phyloP scores from a whole-genome alignment of 805 yeast species.

The Priceomyces fermenticarens region DNA sequence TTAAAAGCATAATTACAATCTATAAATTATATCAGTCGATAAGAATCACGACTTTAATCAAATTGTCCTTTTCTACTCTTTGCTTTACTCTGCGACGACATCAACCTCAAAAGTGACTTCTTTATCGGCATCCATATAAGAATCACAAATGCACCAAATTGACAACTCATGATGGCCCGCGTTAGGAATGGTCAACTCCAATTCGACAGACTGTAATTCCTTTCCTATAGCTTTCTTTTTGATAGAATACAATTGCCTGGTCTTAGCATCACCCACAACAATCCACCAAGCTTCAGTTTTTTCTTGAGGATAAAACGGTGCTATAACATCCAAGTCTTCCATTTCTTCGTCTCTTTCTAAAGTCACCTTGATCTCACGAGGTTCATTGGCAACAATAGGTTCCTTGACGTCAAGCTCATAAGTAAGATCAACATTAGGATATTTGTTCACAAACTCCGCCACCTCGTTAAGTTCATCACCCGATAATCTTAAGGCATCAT shows the following conservation, averaged over 20 bases:
- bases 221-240: constrained; percentile 57
- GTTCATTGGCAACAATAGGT: constrained; percentile 46
- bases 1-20: too few relatives aligned
- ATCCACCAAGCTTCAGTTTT: constrained; percentile 86
- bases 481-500: constrained; percentile 53
- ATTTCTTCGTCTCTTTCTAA: constrained; percentile 76
- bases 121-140: constrained; percentile 90
- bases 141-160: constrained; percentile 87
- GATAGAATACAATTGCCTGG: constrained; percentile 67
- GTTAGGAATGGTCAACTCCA: constrained; percentile 57
- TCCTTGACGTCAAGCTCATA: constrained; percentile 46
- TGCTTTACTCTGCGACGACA: constrained; percentile 27
- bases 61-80: too few relatives aligned
- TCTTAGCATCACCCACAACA: constrained; percentile 65
- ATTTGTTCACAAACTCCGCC: constrained; percentile 85
- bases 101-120: constrained; percentile 59
- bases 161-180: constrained; percentile 62
- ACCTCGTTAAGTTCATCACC: constrained; percentile 56
- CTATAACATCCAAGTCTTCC: constrained; percentile 54
- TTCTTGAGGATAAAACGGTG: constrained; percentile 56
- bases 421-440: constrained; percentile 77
- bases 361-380: constrained; percentile 44
- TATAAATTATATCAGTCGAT: too few relatives aligned
- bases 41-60: too few relatives aligned
- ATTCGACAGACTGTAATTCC: constrained; percentile 48